Percentiles rank a stretch among this genome's conserved stretches.
Evolutionary conservation across 768 basidiomycete species (phyloP).

Genomic region (Russula sp.): DNA sequence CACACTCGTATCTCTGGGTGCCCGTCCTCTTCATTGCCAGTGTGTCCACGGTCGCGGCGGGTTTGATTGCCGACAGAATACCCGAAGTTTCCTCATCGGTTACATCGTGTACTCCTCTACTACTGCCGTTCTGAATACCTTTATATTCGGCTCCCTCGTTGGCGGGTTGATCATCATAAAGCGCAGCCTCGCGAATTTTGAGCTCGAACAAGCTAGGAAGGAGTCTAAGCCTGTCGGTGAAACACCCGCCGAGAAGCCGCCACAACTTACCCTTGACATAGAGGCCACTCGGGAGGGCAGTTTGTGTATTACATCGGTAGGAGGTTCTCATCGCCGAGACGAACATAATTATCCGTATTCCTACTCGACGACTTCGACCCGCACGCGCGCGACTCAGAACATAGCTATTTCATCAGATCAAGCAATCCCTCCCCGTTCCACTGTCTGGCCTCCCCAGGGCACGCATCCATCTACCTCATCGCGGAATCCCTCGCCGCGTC

Average conservation of each 20-base stretch:
- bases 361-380: slow-evolving; percentile 58
- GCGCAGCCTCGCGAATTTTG: slow-evolving; percentile 56
- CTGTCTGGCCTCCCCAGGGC: slow-evolving; percentile 49
- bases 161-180: slow-evolving; percentile 63
- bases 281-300: slow-evolving; percentile 70
- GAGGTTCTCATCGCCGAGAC: slow-evolving; percentile 45
- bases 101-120: slow-evolving; percentile 55
- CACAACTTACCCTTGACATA: slow-evolving; percentile 61
- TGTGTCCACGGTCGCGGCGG: slow-evolving; percentile 58
- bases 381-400: slow-evolving; percentile 43
- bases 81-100: slow-evolving; percentile 58
- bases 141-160: slow-evolving; percentile 57
- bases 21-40: slow-evolving; percentile 55
- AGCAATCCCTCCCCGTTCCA: slow-evolving; percentile 50
- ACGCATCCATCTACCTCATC: slow-evolving; percentile 42
- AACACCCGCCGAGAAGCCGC: slow-evolving; percentile 49
- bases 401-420: slow-evolving; percentile 34
- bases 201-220: slow-evolving; percentile 47
- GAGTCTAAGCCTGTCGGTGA: slow-evolving; percentile 42
- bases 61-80: slow-evolving; percentile 53
- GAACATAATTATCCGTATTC: slow-evolving; percentile 59
- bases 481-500: slow-evolving; percentile 57
- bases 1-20: slow-evolving; percentile 71
- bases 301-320: slow-evolving; percentile 76
- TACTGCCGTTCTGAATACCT: slow-evolving; percentile 50